Evolutionary conservation across 495 filamentous ascomycete species (phyloP).

Genomic region (Bathelium albidoporum): DNA sequence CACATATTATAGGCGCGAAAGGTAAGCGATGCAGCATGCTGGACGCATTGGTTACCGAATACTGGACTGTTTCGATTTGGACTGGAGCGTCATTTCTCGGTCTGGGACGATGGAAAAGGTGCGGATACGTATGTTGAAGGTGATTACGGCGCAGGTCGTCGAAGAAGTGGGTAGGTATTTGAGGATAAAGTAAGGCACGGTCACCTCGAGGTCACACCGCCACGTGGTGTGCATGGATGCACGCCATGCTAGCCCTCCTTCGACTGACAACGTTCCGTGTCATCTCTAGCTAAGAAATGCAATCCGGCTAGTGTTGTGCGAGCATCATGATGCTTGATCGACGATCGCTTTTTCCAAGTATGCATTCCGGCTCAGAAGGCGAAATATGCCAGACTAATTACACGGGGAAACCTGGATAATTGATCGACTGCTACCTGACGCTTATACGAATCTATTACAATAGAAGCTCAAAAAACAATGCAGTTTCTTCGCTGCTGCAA

Average conservation of each 20-base stretch:
- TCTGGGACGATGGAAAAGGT: neutral
- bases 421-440: neutral
- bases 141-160: too few species aligned
- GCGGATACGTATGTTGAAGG: neutral
- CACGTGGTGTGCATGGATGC: neutral
- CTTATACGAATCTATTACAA: neutral
- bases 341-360: neutral
- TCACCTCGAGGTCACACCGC: neutral
- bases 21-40: neutral
- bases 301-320: too few species aligned
- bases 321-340: too few species aligned
- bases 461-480: neutral
- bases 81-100: too few species aligned
- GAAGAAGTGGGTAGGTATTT: too few species aligned
- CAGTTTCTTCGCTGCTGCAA: neutral
- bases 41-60: neutral
- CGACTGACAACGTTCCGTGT: too few species aligned
- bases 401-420: neutral
- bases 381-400: neutral
- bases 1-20: slow-evolving; percentile 58
- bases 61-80: neutral
- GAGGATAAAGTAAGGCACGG: too few species aligned
- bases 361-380: neutral
- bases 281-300: too few species aligned
- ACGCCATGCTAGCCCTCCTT: too few species aligned